Evolutionary conservation across 345 rosid genomes (phyloP).

Genomic region (Eucalyptus shirleyi): DNA sequence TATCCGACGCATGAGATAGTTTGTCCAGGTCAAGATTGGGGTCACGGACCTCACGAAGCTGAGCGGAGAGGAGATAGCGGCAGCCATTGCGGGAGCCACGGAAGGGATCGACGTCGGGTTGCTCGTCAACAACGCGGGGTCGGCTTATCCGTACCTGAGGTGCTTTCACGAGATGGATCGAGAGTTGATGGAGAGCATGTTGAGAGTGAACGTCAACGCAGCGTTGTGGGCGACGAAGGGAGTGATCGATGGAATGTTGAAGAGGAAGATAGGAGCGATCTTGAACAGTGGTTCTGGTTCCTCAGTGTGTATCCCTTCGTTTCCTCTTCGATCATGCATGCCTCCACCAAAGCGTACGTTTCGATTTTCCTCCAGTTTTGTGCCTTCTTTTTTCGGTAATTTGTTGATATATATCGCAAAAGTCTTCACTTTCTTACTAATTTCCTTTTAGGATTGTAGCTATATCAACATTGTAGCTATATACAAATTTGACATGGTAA

Average conservation of each 20-base stretch:
- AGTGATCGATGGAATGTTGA: conserved; percentile 22
- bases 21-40: not conserved
- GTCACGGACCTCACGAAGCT: conserved; percentile 8
- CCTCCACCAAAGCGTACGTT: not conserved
- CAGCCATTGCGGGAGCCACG: not conserved
- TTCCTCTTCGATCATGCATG: not conserved
- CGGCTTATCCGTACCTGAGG: conserved; percentile 4
- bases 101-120: conserved; percentile 32
- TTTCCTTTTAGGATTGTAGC: too few relatives aligned
- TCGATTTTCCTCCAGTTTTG: not conserved
- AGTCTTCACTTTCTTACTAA: not conserved
- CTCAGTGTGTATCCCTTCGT: not conserved
- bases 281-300: not conserved
- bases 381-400: not conserved
- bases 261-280: not conserved
- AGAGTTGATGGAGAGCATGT: conserved; percentile 11
- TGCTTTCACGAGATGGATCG: conserved; percentile 21
- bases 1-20: too few relatives aligned
- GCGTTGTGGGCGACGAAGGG: conserved; percentile 17
- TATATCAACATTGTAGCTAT: too few relatives aligned
- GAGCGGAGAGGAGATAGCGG: conserved; percentile 9
- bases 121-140: conserved; percentile 30
- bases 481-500: not conserved
- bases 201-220: conserved; percentile 27
- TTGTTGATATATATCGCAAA: too few relatives aligned